Conservation (phyloP, 352 stramenopile genomes). For the Saprolegnia parasitica region DNA sequence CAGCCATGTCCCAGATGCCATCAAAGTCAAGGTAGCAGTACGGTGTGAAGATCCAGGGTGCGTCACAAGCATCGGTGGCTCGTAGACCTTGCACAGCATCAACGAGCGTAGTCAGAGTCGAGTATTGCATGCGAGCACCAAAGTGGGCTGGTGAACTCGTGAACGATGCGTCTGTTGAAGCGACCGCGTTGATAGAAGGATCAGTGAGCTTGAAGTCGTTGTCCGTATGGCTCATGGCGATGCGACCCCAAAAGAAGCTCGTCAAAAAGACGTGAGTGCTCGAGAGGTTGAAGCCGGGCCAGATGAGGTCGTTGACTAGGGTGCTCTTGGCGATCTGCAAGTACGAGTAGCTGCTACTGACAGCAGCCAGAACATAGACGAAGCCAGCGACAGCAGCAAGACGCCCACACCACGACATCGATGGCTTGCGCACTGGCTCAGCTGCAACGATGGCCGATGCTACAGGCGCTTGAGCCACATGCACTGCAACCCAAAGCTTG, state of each 20-base stretch:
- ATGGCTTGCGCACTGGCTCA: background rate
- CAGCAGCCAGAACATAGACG: background rate
- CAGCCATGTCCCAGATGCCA: background rate
- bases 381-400: background rate
- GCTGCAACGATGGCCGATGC: background rate
- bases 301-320: slow-evolving; percentile 9
- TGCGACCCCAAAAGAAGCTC: background rate
- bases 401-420: background rate
- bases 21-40: slow-evolving; percentile 3
- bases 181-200: background rate
- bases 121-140: background rate
- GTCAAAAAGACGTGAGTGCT: background rate
- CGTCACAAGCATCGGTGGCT: background rate
- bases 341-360: slow-evolving; percentile 8
- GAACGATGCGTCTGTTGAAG: background rate
- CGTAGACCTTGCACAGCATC: background rate
- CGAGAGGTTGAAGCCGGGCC: background rate
- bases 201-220: background rate
- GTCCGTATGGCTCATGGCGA: background rate
- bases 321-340: background rate
- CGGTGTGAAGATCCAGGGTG: background rate
- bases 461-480: background rate
- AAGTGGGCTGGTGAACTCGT: background rate
- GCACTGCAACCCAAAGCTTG: slow-evolving; percentile 11
- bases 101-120: background rate